phyloP scores from a whole-genome alignment of 2,329 filamentous ascomycete genomes.

The Paracorniculantispora psalliotae region DNA sequence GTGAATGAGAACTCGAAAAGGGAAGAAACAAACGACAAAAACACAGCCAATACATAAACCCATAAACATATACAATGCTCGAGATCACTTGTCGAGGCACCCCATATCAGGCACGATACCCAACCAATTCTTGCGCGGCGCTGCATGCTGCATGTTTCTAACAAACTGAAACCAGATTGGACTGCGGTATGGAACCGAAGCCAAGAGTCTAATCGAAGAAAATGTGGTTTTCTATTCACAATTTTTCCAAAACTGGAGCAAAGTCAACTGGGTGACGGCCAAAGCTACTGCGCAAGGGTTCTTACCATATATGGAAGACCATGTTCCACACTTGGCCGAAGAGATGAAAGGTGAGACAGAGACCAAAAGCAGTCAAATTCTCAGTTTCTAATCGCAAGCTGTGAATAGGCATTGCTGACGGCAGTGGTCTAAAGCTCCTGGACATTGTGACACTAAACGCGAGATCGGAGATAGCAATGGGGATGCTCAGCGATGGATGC shows the following conservation, averaged over 20 bases:
- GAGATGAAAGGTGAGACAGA: neutral
- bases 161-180: neutral
- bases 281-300: neutral
- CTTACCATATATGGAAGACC: neutral
- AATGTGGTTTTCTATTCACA: neutral
- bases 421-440: neutral
- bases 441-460: slow-evolving; percentile 1
- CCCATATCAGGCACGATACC: neutral
- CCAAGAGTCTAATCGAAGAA: neutral
- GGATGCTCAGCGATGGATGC: slow-evolving; percentile 8
- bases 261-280: neutral
- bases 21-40: neutral
- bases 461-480: slow-evolving; percentile 7
- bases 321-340: slow-evolving; percentile 2
- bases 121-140: neutral
- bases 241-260: neutral
- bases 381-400: no score
- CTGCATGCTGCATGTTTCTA: neutral
- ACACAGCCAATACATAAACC: neutral
- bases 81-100: neutral
- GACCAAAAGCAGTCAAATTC: neutral
- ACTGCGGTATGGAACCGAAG: neutral
- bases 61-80: neutral
- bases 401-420: neutral
- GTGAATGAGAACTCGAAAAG: neutral